Evolutionary conservation across 148 eudicot genomes (phyloP).

Genomic region (Dianthus caryophyllus): DNA sequence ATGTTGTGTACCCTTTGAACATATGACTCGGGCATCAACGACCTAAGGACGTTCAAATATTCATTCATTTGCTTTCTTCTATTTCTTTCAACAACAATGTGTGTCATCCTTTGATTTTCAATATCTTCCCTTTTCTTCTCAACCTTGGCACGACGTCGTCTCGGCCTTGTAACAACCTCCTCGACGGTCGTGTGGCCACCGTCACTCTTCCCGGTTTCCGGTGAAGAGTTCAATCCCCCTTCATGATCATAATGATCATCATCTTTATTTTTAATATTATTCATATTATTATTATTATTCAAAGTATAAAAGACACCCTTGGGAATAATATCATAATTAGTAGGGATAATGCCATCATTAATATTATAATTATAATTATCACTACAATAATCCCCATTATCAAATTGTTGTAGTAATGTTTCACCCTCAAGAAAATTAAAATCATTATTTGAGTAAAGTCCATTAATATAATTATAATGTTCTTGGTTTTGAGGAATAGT

Average conservation of each 20-base stretch:
- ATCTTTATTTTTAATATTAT: background rate
- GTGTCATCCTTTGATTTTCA: conserved; percentile 73
- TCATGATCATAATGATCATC: conserved; percentile 5
- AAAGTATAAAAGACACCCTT: background rate
- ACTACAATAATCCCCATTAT: background rate
- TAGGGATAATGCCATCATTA: background rate
- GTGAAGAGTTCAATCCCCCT: conserved; percentile 12
- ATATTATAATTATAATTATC: background rate
- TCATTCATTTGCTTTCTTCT: conserved; percentile 71
- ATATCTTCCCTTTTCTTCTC: conserved; percentile 53
- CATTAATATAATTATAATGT: background rate
- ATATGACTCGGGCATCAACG: conserved; percentile 59
- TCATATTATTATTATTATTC: background rate
- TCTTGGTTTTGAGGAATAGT: background rate
- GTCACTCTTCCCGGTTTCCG: background rate
- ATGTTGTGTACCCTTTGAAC: conserved; percentile 44
- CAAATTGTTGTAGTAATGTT: background rate
- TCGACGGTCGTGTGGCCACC: background rate
- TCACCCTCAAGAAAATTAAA: background rate
- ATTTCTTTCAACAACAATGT: conserved; percentile 67
- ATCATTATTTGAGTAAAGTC: background rate
- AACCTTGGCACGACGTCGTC: conserved; percentile 33
- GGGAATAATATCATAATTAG: background rate
- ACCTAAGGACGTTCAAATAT: conserved; percentile 40
- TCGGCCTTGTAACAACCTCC: conserved; percentile 26